Percentiles rank a stretch among this genome's conserved stretches.
These are phyloP conservation scores for Hemisphaericaspora xylofermentans DNA, from an alignment of 1,139 yeast species.

Conservation along the genomic window DNA sequence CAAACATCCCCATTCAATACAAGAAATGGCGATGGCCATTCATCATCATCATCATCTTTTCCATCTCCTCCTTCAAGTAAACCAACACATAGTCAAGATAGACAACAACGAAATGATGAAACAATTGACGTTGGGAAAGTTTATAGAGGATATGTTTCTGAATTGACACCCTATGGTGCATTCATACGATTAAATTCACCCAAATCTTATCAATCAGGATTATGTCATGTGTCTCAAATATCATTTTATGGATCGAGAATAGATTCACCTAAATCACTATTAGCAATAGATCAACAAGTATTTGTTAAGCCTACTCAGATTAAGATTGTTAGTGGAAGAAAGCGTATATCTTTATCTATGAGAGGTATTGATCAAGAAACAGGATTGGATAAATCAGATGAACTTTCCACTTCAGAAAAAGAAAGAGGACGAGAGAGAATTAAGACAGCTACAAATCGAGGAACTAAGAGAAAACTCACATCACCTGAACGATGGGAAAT, in stretches of 20 bases:
- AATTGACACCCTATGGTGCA: constrained; percentile 72
- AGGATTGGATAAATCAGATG: constrained; percentile 47
- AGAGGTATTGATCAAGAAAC: constrained; percentile 70
- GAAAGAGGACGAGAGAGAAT: constrained; percentile 16
- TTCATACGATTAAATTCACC: constrained; percentile 49
- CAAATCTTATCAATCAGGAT: constrained; percentile 44
- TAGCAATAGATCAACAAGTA: constrained; percentile 59
- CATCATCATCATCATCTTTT: no score
- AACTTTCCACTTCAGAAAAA: constrained; percentile 10
- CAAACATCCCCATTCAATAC: no score
- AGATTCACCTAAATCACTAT: constrained; percentile 57
- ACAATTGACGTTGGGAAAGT: constrained; percentile 41
- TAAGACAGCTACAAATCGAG: constrained; percentile 3
- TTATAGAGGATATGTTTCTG: constrained; percentile 60
- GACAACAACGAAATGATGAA: constrained; percentile 8
- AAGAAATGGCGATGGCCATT: no score
- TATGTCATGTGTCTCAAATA: constrained; percentile 77
- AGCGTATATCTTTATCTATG: constrained; percentile 64
- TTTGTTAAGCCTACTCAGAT: constrained; percentile 60
- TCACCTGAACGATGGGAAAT: constrained; percentile 94
- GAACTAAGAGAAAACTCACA: constrained; percentile 51
- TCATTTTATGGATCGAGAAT: constrained; percentile 49
- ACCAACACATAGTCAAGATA: constrained; percentile 3
- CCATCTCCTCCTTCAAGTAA: no score
- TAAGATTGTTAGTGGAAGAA: constrained; percentile 23